Evolutionary conservation across 495 filamentous ascomycete species (phyloP).

Genomic region (Penicillium roqueforti): DNA sequence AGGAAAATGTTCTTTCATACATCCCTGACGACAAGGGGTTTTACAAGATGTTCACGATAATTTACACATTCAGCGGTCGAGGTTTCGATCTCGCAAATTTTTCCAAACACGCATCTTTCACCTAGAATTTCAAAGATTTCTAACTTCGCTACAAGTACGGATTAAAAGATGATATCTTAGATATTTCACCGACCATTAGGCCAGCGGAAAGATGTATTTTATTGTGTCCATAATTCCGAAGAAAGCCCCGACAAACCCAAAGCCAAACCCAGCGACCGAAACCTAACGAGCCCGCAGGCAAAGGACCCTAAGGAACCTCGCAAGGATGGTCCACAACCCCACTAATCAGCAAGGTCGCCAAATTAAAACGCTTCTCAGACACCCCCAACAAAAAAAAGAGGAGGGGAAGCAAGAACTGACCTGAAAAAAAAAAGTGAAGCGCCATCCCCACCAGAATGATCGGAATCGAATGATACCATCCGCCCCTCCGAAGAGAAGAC

Average conservation of each 20-base stretch:
- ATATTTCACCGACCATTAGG: neutral
- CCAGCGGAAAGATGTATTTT: neutral
- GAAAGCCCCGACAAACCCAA: neutral
- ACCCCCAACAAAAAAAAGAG: conserved; percentile 13
- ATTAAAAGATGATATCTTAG: neutral
- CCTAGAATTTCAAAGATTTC: neutral
- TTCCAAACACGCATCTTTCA: neutral
- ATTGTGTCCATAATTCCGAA: neutral
- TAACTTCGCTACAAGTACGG: neutral
- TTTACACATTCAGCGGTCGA: conserved; percentile 14
- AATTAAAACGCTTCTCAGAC: conserved; percentile 31
- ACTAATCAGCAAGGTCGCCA: conserved; percentile 40
- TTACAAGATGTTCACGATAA: conserved; percentile 16
- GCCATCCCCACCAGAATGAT: conserved; percentile 87
- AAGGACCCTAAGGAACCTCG: conserved; percentile 13
- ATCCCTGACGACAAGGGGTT: conserved; percentile 18
- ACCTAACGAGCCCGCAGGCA: neutral
- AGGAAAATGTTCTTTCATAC: conserved; percentile 21
- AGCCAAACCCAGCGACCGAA: neutral
- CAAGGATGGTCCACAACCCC: conserved; percentile 20
- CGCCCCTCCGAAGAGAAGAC: conserved; percentile 28
- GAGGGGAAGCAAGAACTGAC: conserved; percentile 47
- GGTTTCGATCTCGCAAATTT: conserved; percentile 5
- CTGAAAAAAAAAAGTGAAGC: conserved; percentile 61
- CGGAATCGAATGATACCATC: conserved; percentile 96